A percentile compares a stretch with the other conserved stretches of the same genome.
phyloP scores from a whole-genome alignment of 495 filamentous ascomycete genomes.

The Tuber calosporum region DNA sequence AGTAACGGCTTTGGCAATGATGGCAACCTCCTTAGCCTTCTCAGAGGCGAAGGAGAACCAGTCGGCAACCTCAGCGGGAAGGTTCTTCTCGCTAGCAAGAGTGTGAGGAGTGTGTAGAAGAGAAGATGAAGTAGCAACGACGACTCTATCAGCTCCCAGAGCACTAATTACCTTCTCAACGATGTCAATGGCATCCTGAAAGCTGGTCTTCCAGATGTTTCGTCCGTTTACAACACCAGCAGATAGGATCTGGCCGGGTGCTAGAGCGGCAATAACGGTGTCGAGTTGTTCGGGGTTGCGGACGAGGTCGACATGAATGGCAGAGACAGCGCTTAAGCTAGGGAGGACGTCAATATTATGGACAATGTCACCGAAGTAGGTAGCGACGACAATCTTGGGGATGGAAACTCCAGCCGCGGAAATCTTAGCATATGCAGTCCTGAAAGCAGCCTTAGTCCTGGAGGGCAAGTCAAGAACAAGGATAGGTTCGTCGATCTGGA shows the following conservation, averaged over 20 bases:
- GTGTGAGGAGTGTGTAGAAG: slow-evolving; percentile 98
- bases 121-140: slow-evolving; percentile 92
- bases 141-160: slow-evolving; percentile 90
- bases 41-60: slow-evolving; percentile 98
- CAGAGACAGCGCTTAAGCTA: slow-evolving; percentile 60
- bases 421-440: slow-evolving; percentile 89
- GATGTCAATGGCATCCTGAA: slow-evolving; percentile 78
- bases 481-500: slow-evolving; percentile 96
- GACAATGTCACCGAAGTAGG: slow-evolving; percentile 98
- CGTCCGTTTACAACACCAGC: slow-evolving; percentile 93
- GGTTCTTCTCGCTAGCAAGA: slow-evolving; percentile 92
- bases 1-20: slow-evolving; percentile 94
- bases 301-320: slow-evolving; percentile 89
- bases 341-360: slow-evolving; percentile 92
- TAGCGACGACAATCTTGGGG: slow-evolving; percentile 77
- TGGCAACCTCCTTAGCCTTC: slow-evolving; percentile 83
- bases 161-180: slow-evolving; percentile 83
- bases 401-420: slow-evolving; percentile 64
- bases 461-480: slow-evolving; percentile 85
- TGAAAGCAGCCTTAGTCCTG: slow-evolving; percentile 92
- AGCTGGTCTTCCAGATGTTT: slow-evolving; percentile 99
- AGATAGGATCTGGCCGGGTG: slow-evolving; percentile 80
- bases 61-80: slow-evolving; percentile 80
- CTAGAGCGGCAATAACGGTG: slow-evolving; percentile 64
- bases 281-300: slow-evolving; percentile 95